Base-by-base conservation (phyloP, 2,329 filamentous ascomycete genomes). In the Fusarium sp. region DNA sequence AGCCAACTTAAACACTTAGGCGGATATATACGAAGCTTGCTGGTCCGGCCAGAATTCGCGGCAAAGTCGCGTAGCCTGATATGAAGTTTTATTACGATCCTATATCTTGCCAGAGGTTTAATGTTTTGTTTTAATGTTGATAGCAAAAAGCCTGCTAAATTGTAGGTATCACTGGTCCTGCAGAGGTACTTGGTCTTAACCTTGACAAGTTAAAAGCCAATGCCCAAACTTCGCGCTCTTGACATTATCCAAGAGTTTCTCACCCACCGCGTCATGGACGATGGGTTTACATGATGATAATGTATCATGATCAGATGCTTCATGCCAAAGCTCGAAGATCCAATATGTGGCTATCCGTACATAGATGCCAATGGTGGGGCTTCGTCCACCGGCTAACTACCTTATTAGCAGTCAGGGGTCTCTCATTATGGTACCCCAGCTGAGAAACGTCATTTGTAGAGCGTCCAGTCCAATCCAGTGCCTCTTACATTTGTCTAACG, bases 401-500 rank as follows among this genome's bases (percentile, higher is more conserved):
- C 29, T 46, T 52, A 41, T 38, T 58, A 59, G 31, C 33, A 67
- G 54, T 58, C 61, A 70, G 57, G 70, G 66, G 70, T 59, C 25
- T 35, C 51, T 41, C 46, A 66, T 70, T 41, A 60, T 60, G 56
- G 66, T 48, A 46, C 55, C 70, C 42, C 70, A 73, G 70, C 70
- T 73, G 51, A 73, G 66, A 73, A 73, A 73, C 70, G 70, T 73
- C 70, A 73, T 73, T 68, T 66, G 66, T 51, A 60, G 45, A 44
- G 42, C 46, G 54, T 70, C 58, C 64, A 58, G 48, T 73, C 66
- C 58, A 57, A 44, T 48, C 61, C 44, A 66, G 51, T 56, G 37
- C 70, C 51, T 71, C 66, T 61, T 35, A 55, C 62, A 73, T 64
- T 70, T 58, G 46, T 72, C 69, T 59, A 60, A 68, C 37, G 70